Evolutionary conservation across 495 filamentous ascomycete species (phyloP).

Genomic region (Aspergillus campestris): DNA sequence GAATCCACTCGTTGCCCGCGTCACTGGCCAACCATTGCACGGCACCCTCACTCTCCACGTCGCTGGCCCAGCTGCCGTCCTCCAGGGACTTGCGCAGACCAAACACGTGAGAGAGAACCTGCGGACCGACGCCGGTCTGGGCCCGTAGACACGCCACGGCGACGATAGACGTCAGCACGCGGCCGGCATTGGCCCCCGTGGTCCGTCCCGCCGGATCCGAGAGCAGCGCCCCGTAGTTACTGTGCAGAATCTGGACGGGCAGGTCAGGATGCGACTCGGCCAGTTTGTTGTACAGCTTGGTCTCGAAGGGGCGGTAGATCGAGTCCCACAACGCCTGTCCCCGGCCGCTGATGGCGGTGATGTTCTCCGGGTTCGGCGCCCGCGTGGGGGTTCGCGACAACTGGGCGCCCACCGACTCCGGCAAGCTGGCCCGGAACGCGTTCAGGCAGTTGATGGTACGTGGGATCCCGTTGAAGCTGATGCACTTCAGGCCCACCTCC

Average conservation of each 20-base stretch:
- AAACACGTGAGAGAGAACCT: constrained; percentile 69
- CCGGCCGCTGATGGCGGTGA: constrained; percentile 42
- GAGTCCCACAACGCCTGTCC: constrained; percentile 60
- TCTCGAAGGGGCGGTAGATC: constrained; percentile 63
- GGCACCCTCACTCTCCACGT: constrained; percentile 46
- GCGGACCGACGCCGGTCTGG: constrained; percentile 70
- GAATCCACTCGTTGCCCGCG: constrained; percentile 64
- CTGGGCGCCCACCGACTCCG: constrained; percentile 30
- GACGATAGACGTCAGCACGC: constrained; percentile 57
- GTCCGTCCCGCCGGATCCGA: constrained; percentile 55
- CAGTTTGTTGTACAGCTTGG: constrained; percentile 57
- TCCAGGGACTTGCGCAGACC: constrained; percentile 64
- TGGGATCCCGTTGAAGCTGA: constrained; percentile 77
- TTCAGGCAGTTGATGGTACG: constrained; percentile 70
- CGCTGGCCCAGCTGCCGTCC: constrained; percentile 48
- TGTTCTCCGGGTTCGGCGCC: constrained; percentile 35
- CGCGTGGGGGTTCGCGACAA: constrained; percentile 46
- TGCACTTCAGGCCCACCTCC: constrained; percentile 73
- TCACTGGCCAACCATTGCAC: constrained; percentile 60
- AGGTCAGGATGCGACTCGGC: constrained; percentile 65
- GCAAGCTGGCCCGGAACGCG: constrained; percentile 52
- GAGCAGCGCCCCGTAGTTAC: constrained; percentile 62
- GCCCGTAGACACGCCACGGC: constrained; percentile 62
- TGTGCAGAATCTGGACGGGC: constrained; percentile 64
- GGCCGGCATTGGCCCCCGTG: constrained; percentile 44